Evolutionary conservation across 108 stramenopile genomes (phyloP).

Genomic region (Stephanodiscus minutulus): DNA sequence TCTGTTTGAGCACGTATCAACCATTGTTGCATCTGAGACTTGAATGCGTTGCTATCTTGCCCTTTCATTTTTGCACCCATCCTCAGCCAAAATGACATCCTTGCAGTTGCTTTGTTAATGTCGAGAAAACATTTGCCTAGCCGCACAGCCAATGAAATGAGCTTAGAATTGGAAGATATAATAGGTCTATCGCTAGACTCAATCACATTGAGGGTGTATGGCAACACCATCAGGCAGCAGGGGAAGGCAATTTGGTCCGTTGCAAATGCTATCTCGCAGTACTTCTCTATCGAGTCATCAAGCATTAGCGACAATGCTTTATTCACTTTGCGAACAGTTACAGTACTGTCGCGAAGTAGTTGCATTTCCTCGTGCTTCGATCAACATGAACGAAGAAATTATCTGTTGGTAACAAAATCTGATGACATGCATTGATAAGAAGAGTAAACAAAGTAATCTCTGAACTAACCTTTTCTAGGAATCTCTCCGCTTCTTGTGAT

Average conservation of each 20-base stretch:
- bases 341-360: constrained; percentile 33
- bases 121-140: constrained; percentile 41
- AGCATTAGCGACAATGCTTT: background rate
- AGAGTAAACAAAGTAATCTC: background rate
- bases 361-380: constrained; percentile 41
- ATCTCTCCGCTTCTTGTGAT: constrained; percentile 25
- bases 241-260: constrained; percentile 43
- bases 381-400: background rate
- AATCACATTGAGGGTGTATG: constrained; percentile 30
- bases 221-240: constrained; percentile 43
- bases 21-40: constrained; percentile 39
- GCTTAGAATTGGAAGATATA: background rate
- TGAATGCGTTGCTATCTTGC: constrained; percentile 28
- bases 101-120: constrained; percentile 48
- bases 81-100: constrained; percentile 51
- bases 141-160: constrained; percentile 21
- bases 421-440: background rate
- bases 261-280: constrained; percentile 37
- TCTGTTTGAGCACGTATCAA: constrained; percentile 30
- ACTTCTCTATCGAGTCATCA: constrained; percentile 44
- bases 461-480: constrained; percentile 35
- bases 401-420: background rate
- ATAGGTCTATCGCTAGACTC: constrained; percentile 19
- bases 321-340: constrained; percentile 23
- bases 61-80: constrained; percentile 40